Evolutionary conservation across 202 grass and related monocot genomes (phyloP), one percentile per base, ranked within the genome.

Genomic region (Schoenoplectus triqueter): DNA sequence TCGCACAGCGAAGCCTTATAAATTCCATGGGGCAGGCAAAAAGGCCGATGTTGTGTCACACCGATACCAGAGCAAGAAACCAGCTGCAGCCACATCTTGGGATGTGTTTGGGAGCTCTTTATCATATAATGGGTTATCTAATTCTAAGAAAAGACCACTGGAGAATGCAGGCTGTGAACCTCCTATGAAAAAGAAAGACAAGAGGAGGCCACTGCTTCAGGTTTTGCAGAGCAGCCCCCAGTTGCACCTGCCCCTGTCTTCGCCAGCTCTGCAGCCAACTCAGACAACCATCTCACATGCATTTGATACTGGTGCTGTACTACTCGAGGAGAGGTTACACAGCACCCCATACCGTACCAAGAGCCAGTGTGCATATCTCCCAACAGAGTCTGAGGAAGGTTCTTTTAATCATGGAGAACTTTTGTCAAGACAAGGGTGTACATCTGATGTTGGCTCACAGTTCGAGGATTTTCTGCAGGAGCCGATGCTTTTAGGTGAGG

Each of bases 311-410:
- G 84, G 82, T 69, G 47, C 75, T 85, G 68, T 87, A 39, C 78
- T 85, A 89, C 65, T 91, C 22, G 80, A 86, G 21, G 93, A 84
- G 69, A 66, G 64, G 0, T 66, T 51, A 10, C 65, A 13, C 73
- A 88, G 85, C 66, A 82, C 85, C 82, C 62, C 75, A 39, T 92
- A 76, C 48, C 74, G 31, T 10, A 85, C 90, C 55, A 94, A 88
- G 90, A 94, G 81, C 78, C 91, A 70, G 84, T 89, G 84, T 68
- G 41, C 83, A 69, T 95, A 92, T 81, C 71, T 91, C 61, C 91
- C 91, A 87, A 84, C 86, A 85, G 92, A 92, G 91, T 99, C 86
- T 54, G 87, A 91, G 48, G 81, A 83, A 86, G 91, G 93, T 90
- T 88, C 89, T 87, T 85, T 84, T 60, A 89, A 82, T 72, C 86